Evolutionary conservation across 106 monocot genomes (phyloP), one percentile per base, ranked within the genome.

Genomic region (Xerophyta viscosa): DNA sequence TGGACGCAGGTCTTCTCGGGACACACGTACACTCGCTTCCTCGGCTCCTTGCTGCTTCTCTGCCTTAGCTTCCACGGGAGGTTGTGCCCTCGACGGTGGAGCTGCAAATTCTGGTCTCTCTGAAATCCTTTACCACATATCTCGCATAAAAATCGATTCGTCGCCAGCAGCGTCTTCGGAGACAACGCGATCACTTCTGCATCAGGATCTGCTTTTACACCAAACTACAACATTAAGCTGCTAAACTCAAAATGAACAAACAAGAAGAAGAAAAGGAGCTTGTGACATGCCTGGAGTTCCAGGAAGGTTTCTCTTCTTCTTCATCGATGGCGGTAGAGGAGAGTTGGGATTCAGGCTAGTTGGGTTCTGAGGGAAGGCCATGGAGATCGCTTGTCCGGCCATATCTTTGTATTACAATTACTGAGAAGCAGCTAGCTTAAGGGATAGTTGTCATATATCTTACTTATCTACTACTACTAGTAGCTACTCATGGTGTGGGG

Each of bases 241-340:
- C n/a, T n/a, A n/a, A n/a, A n/a, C n/a, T n/a, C n/a, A n/a, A n/a
- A n/a, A n/a, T n/a, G n/a, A n/a, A n/a, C 11, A 24, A 50, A 24
- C 12, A 12, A 54, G 43, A 43, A 10, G 12, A 5, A 52, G 18
- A 29, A 27, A 20, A 17, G 37, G n/a, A 10, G 51, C 6, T 42
- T 21, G 29, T 30, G n/a, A 0, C 19, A 1, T 50, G 66, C 88
- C 89, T 76, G 88, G 88, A 24, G 83, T 88, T 71, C 88, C 88
- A 19, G 88, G 88, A 15, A 88, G 79, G 55, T 69, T 88, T 55
- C 88, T 68, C 76, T 83, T 88, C 76, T 77, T 83, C 79, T 88
- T 88, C 2, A 37, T 31, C 39, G 43, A 27, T 10, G 43, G 33
- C 13, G 75, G n/a, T n/a, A n/a, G n/a, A n/a, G n/a, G 76, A 60